Evolutionary conservation across 2,329 filamentous ascomycete genomes (phyloP), one percentile per base, ranked within the genome.

Genomic region (Sporothrix curviconia): DNA sequence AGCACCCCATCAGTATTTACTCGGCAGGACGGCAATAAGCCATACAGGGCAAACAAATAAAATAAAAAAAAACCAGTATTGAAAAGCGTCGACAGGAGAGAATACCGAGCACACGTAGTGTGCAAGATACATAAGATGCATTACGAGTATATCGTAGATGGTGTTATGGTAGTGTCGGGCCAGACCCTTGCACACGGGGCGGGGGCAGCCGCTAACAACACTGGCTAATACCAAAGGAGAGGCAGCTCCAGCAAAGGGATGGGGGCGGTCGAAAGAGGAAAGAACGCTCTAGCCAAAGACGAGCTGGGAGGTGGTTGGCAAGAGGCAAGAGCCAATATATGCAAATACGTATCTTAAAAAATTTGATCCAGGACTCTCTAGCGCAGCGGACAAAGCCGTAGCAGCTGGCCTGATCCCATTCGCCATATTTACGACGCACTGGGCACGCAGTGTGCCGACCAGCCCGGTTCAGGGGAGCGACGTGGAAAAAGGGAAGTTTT

Each of bases 271-370:
- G 17, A 54, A 58, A 58, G 42, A 42, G 56, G 56, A 58, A 58
- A 44, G 47, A 40, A 19, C 34, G 7, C 40, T 24, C 49, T 39
- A 32, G 34, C 49, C 12, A 39, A 34, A 47, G 22, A 9, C 56
- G n/a, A 57, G 37, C 40, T 42, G 40, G 55, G 22, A 43, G 25
- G n/a, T 30, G 25, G 25, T 28, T 47, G 30, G 46, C 14, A 49
- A 36, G n/a, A n/a, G n/a, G n/a, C n/a, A 32, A 47, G 55, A 40
- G 56, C 56, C 56, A 58, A 58, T 58, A 57, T 52, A 58, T 58
- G 49, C 56, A 47, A 44, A 57, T 39, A 52, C 47, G 28, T 6
- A 11, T 32, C n/a, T n/a, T n/a, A n/a, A 32, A 43, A 52, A 37
- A 25, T 25, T 49, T 22, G 55, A 57, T 15, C 30, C n/a, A 28